Conservation (phyloP, 371 early-diverging fungal species). For the Basidiobolus heterosporus region DNA sequence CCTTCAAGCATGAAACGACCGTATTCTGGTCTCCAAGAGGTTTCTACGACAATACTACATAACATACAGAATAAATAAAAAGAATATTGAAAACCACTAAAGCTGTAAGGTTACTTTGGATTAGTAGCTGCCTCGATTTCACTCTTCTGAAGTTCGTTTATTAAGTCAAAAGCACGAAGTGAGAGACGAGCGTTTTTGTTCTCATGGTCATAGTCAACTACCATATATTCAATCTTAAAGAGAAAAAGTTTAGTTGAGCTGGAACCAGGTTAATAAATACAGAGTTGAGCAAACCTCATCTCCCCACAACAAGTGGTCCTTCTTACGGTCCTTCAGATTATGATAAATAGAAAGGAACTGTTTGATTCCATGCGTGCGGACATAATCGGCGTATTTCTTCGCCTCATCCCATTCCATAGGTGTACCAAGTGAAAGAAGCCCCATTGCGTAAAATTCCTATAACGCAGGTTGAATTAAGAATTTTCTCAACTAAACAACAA, state of each 20-base stretch:
- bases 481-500: too few relatives aligned
- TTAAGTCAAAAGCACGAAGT: conserved; percentile 67
- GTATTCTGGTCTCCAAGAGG: conserved; percentile 90
- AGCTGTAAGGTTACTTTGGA: conserved; percentile 12
- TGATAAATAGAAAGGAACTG: conserved; percentile 85
- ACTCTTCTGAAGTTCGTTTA: conserved; percentile 52
- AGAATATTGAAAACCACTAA: neutral
- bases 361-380: conserved; percentile 79
- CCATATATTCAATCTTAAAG: conserved; percentile 79
- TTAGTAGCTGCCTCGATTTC: conserved; percentile 38
- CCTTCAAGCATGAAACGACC: conserved; percentile 91
- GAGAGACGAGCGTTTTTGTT: conserved; percentile 54
- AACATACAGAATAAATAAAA: neutral
- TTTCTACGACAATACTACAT: conserved; percentile 14
- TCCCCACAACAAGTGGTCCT: conserved; percentile 80
- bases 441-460: conserved; percentile 51
- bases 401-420: conserved; percentile 90
- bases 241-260: neutral
- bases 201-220: conserved; percentile 63
- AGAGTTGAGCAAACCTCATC: conserved; percentile 59
- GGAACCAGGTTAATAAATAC: neutral
- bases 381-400: conserved; percentile 67
- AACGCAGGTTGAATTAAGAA: too few relatives aligned
- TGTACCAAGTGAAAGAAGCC: conserved; percentile 85
- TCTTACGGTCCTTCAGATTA: conserved; percentile 52